Conservation (phyloP, 1,284 basidiomycete genomes). For the Takashimella tepidaria region DNA sequence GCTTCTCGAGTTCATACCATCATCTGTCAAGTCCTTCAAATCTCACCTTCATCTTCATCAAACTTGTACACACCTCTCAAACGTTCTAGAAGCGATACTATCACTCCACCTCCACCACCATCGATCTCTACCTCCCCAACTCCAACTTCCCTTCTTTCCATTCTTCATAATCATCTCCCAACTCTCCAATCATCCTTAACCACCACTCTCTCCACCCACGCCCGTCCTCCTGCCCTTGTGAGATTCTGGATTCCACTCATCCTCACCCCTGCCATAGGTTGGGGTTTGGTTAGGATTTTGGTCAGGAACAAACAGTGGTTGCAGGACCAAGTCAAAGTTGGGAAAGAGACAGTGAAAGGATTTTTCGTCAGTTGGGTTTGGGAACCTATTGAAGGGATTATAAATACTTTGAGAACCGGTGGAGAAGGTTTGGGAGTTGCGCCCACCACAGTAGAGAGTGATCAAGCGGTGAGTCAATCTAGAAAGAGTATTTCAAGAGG, state of each 20-base stretch:
- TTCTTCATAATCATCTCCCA: slow-evolving; percentile 35
- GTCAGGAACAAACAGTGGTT: slow-evolving; percentile 45
- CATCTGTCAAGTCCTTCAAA: slow-evolving; percentile 36
- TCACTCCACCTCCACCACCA: slow-evolving; percentile 6
- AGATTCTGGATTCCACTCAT: slow-evolving; percentile 47
- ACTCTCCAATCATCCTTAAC: slow-evolving; percentile 14
- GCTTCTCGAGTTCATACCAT: slow-evolving; percentile 34
- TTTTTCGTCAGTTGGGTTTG: slow-evolving; percentile 83
- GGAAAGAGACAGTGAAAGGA: slow-evolving; percentile 63
- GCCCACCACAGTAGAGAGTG: slow-evolving; percentile 44
- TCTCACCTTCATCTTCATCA: slow-evolving; percentile 5
- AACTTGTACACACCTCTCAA: slow-evolving; percentile 2
- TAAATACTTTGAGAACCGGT: slow-evolving; percentile 64
- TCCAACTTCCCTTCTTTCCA: slow-evolving; percentile 25
- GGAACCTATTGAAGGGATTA: slow-evolving; percentile 75
- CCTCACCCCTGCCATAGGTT: slow-evolving; percentile 40
- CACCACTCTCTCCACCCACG: slow-evolving; percentile 24
- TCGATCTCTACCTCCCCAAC: slow-evolving; percentile 15
- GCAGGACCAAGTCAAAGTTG: slow-evolving; percentile 57
- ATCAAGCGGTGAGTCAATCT: slow-evolving; percentile 34
- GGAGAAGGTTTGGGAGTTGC: slow-evolving; percentile 52
- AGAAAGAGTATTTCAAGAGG: too few relatives aligned
- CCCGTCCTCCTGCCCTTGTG: slow-evolving; percentile 38
- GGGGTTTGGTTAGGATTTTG: slow-evolving; percentile 21
- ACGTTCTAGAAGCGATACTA: slow-evolving; percentile 8